Conservation (phyloP, 192 early-diverging fungal species). For the Podila clonocystis region DNA sequence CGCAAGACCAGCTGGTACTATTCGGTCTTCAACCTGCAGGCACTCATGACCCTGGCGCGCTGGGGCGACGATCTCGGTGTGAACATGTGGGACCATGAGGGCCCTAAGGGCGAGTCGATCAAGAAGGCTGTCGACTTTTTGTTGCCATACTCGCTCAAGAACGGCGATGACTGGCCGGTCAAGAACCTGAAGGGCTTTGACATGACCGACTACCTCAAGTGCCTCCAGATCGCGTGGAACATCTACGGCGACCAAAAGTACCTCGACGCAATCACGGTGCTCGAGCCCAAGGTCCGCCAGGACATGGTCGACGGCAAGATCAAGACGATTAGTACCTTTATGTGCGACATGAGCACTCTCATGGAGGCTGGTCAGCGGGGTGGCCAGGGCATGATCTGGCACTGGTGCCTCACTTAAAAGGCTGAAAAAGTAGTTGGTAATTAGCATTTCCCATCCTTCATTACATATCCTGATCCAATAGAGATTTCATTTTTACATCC, state of each 20-base stretch:
- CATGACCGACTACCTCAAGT: conserved; percentile 50
- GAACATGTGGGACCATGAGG: conserved; percentile 55
- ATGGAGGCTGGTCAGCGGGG: conserved; percentile 30
- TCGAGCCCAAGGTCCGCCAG: conserved; percentile 39
- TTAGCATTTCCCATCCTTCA: neutral
- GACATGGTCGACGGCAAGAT: conserved; percentile 29
- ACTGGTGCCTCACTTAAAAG: conserved; percentile 45
- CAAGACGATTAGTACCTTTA: conserved; percentile 36
- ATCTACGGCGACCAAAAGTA: conserved; percentile 60
- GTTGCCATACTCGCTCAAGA: conserved; percentile 55
- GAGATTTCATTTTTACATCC: neutral
- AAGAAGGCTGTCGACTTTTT: conserved; percentile 63
- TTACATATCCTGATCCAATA: neutral
- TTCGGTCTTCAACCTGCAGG: conserved; percentile 59
- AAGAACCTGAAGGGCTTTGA: conserved; percentile 57
- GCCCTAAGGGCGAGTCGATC: conserved; percentile 55
- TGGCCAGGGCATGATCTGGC: conserved; percentile 49
- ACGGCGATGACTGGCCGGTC: conserved; percentile 57
- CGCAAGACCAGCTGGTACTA: conserved; percentile 62
- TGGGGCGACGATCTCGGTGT: conserved; percentile 50
- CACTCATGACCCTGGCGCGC: conserved; percentile 52
- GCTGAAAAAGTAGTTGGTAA: neutral
- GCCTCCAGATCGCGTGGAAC: conserved; percentile 60
- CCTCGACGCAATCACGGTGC: conserved; percentile 27
- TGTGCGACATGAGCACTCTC: conserved; percentile 41